Percentiles rank a stretch among this genome's conserved stretches.
phyloP scores from a whole-genome alignment of 2,329 filamentous ascomycete genomes.

The Pseudogymnoascus sp. region DNA sequence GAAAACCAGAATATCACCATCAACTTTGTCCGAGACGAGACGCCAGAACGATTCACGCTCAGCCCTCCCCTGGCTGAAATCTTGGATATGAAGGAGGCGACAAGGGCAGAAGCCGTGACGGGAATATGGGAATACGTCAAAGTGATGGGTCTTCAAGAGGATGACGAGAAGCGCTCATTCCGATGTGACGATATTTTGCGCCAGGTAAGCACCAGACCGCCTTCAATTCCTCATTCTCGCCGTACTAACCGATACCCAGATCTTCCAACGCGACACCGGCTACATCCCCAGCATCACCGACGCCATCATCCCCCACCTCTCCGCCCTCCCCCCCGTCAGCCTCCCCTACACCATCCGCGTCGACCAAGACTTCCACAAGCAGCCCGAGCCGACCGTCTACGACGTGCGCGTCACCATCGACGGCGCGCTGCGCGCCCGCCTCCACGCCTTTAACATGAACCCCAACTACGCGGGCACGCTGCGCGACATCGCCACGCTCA shows the following conservation, averaged over 20 bases:
- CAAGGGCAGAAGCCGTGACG: conserved; percentile 80
- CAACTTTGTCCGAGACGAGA: conserved; percentile 77
- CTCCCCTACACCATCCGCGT: conserved; percentile 91
- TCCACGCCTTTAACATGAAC: conserved; percentile 61
- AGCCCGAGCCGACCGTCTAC: conserved; percentile 76
- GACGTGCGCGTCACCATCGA: conserved; percentile 81
- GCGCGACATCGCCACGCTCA: conserved; percentile 67
- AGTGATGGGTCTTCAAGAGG: conserved; percentile 78
- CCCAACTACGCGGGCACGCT: conserved; percentile 65
- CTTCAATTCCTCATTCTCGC: neutral
- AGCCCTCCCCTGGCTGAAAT: conserved; percentile 75
- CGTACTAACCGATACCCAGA: conserved; percentile 40
- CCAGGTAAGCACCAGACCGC: conserved; percentile 50
- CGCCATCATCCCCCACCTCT: conserved; percentile 71
- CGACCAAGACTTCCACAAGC: conserved; percentile 72
- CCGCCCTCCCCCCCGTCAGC: conserved; percentile 71
- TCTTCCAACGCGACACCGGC: conserved; percentile 69
- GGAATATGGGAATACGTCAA: conserved; percentile 95
- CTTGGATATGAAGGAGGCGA: conserved; percentile 79
- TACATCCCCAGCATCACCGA: conserved; percentile 82
- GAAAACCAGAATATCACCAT: conserved; percentile 89
- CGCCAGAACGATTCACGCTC: conserved; percentile 75
- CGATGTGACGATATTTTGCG: conserved; percentile 79
- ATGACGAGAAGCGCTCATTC: conserved; percentile 90
- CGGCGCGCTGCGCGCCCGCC: conserved; percentile 67